phyloP scores from a whole-genome alignment of 768 basidiomycete species.

The Leccinum pellstonianum region DNA sequence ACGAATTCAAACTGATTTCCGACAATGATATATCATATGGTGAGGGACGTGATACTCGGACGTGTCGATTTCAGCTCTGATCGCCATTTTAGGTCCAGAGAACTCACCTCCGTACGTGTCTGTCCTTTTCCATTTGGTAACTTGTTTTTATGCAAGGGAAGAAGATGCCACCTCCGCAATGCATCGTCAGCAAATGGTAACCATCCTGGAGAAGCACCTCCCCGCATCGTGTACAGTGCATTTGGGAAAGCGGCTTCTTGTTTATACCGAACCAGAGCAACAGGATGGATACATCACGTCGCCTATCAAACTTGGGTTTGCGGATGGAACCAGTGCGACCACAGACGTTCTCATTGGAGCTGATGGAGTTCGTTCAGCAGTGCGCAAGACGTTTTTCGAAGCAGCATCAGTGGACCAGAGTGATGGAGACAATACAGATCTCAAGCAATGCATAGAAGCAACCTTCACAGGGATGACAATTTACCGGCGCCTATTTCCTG shows the following conservation, averaged over 20 bases:
- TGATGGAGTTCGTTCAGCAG: not conserved
- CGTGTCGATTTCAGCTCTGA: not conserved
- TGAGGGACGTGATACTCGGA: slow-evolving; percentile 9
- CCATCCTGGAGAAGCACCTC: slow-evolving; percentile 16
- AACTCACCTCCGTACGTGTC: slow-evolving; percentile 19
- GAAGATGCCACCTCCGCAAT: slow-evolving; percentile 12
- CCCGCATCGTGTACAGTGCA: slow-evolving; percentile 20
- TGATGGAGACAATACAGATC: too few relatives aligned
- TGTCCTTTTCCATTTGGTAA: not conserved
- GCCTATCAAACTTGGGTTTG: slow-evolving; percentile 11
- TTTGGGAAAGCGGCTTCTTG: slow-evolving; percentile 18
- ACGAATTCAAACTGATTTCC: slow-evolving; percentile 28
- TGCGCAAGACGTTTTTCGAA: too few relatives aligned
- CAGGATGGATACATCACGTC: slow-evolving; percentile 28
- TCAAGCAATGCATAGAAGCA: too few relatives aligned
- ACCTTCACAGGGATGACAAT: too few relatives aligned
- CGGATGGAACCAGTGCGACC: slow-evolving; percentile 22
- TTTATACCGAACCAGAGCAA: slow-evolving; percentile 11
- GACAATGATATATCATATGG: slow-evolving; percentile 6
- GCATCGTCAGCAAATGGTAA: slow-evolving; percentile 25
- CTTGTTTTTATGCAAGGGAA: not conserved
- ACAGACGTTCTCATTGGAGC: slow-evolving; percentile 26
- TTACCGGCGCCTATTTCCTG: slow-evolving; percentile 40
- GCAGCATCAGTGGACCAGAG: too few relatives aligned
- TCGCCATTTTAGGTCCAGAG: slow-evolving; percentile 6